These are phyloP conservation scores for Aristolochia contorta DNA, from an alignment of 164 flowering plant species.

Conservation along the genomic window DNA sequence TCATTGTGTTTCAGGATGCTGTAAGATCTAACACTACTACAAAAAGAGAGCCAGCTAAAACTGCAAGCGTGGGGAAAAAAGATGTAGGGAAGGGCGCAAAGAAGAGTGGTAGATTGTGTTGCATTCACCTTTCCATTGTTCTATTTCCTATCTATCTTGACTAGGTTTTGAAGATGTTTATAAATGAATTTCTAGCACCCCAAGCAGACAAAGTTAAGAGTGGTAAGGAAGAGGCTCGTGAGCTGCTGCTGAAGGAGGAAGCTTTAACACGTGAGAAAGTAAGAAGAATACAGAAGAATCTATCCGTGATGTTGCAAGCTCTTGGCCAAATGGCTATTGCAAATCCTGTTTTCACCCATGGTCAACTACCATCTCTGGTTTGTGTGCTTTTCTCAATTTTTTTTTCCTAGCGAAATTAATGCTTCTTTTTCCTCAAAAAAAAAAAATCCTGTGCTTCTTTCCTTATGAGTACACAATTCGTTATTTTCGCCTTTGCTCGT, in stretches of 20 bases:
- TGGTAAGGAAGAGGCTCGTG: constrained; percentile 95
- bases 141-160: not conserved
- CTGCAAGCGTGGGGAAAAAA: constrained; percentile 43
- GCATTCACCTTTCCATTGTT: not conserved
- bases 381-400: constrained; percentile 8
- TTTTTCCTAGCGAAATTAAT: not conserved
- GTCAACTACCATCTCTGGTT: constrained; percentile 90
- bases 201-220: constrained; percentile 66
- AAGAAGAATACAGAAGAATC: constrained; percentile 46
- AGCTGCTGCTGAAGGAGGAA: constrained; percentile 70
- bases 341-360: constrained; percentile 82
- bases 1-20: constrained; percentile 34
- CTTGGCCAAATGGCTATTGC: constrained; percentile 85
- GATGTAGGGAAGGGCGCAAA: constrained; percentile 60
- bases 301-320: constrained; percentile 64
- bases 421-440: no score
- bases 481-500: constrained; percentile 64
- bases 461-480: constrained; percentile 59
- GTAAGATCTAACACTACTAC: constrained; percentile 36
- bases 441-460: no score
- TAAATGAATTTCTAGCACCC: constrained; percentile 8
- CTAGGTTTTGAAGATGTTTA: not conserved
- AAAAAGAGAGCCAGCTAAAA: constrained; percentile 39
- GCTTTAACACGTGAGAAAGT: constrained; percentile 67
- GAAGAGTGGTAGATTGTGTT: constrained; percentile 50